Percentiles rank a stretch among this genome's conserved stretches.
Conservation (phyloP, 2,329 filamentous ascomycete genomes). For the Blumeria graminis region DNA sequence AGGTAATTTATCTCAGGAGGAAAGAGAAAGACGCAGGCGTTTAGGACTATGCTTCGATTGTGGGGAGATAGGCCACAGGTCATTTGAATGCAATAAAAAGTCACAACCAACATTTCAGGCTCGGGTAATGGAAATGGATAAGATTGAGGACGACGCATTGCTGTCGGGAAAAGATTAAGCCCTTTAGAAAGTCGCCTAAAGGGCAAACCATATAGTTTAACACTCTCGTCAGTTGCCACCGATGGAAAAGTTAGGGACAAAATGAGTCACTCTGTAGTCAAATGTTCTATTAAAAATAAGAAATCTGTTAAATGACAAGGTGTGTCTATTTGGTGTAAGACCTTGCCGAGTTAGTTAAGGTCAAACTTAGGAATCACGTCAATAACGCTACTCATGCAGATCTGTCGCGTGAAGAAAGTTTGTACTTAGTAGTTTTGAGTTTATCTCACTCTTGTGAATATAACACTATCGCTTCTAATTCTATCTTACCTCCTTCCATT, state of each 20-base stretch:
- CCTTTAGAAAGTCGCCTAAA: neutral
- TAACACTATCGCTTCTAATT: too few species aligned
- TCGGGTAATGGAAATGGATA: neutral
- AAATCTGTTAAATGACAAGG: too few species aligned
- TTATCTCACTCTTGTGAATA: too few species aligned
- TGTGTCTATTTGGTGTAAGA: too few species aligned
- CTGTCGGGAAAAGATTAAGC: neutral
- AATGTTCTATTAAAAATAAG: neutral
- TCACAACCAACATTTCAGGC: neutral
- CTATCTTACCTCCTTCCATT: too few species aligned
- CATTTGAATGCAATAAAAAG: neutral
- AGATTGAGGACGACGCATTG: neutral
- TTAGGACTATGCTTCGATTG: neutral
- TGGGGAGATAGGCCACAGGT: neutral
- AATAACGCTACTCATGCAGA: too few species aligned
- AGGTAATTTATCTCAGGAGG: neutral
- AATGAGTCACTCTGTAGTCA: neutral
- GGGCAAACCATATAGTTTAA: neutral
- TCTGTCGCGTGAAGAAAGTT: too few species aligned
- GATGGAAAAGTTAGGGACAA: neutral
- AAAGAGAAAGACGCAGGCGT: neutral
- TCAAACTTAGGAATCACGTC: too few species aligned
- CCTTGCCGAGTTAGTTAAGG: too few species aligned
- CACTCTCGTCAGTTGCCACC: neutral
- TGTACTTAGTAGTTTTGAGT: too few species aligned